A percentile compares a stretch with the other conserved stretches of the same genome.
Conservation (phyloP, 2,329 filamentous ascomycete species). For the Thielaviopsis cerberus region DNA sequence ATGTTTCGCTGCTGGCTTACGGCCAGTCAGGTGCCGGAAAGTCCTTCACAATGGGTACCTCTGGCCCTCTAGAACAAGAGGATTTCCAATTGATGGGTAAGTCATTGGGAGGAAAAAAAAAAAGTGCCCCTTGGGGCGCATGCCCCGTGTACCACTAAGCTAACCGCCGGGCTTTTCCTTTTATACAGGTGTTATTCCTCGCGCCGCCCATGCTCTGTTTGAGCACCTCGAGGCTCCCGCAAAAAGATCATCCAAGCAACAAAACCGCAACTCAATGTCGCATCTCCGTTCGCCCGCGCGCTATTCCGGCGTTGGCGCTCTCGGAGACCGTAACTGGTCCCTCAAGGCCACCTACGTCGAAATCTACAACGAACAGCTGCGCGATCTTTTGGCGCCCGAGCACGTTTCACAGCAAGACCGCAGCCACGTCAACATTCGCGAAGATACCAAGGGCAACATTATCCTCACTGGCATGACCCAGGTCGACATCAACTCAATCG, state of each 20-base stretch:
- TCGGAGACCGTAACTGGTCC: slow-evolving; percentile 63
- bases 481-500: slow-evolving; percentile 73
- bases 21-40: slow-evolving; percentile 96
- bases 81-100: slow-evolving; percentile 60
- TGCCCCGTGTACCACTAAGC: not conserved
- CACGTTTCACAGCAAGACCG: slow-evolving; percentile 50
- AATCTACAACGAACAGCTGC: slow-evolving; percentile 93
- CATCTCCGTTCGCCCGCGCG: slow-evolving; percentile 64
- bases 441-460: slow-evolving; percentile 88
- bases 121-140: not conserved
- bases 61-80: slow-evolving; percentile 60
- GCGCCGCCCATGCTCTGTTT: slow-evolving; percentile 72
- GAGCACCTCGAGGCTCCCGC: slow-evolving; percentile 55
- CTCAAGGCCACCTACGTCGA: slow-evolving; percentile 88
- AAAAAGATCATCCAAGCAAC: slow-evolving; percentile 26
- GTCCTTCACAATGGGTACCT: slow-evolving; percentile 97
- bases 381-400: slow-evolving; percentile 74
- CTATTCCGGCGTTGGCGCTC: slow-evolving; percentile 40
- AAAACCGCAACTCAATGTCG: slow-evolving; percentile 49
- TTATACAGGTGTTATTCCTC: slow-evolving; percentile 68
- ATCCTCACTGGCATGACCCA: slow-evolving; percentile 78
- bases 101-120: slow-evolving; percentile 22
- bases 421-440: slow-evolving; percentile 68
- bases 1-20: slow-evolving; percentile 91
- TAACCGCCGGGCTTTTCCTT: slow-evolving; percentile 12